Conservation (phyloP, 2,329 filamentous ascomycete species). For the Fusarium aywerte region DNA sequence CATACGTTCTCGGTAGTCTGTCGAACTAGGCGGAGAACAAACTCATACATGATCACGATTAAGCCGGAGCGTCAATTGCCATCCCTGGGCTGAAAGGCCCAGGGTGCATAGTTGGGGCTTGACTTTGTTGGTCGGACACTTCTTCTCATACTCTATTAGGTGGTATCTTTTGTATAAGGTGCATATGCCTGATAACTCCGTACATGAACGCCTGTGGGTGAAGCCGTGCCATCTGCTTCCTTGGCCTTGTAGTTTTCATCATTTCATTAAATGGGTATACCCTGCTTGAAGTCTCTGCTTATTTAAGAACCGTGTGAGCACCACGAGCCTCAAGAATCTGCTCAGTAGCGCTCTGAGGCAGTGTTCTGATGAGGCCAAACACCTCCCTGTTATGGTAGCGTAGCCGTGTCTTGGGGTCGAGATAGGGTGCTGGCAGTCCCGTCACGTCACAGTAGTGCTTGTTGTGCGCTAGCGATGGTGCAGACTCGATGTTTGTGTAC, state of each 20-base stretch:
- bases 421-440: slow-evolving; percentile 88
- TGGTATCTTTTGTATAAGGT: slow-evolving; percentile 16
- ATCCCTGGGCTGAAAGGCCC: slow-evolving; percentile 79
- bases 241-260: slow-evolving; percentile 1
- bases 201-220: neutral
- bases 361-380: slow-evolving; percentile 81
- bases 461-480: slow-evolving; percentile 84
- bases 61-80: slow-evolving; percentile 98
- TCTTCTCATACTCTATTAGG: slow-evolving; percentile 15
- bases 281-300: slow-evolving; percentile 46
- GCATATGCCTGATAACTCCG: slow-evolving; percentile 15
- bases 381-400: slow-evolving; percentile 94
- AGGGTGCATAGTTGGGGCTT: slow-evolving; percentile 91
- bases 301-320: slow-evolving; percentile 94
- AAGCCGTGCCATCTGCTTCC: neutral
- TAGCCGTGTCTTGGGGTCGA: slow-evolving; percentile 93
- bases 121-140: slow-evolving; percentile 92
- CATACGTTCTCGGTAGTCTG: slow-evolving; percentile 85
- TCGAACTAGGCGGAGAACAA: slow-evolving; percentile 81
- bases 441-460: slow-evolving; percentile 97
- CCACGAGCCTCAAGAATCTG: slow-evolving; percentile 89
- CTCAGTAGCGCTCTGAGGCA: slow-evolving; percentile 86
- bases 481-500: slow-evolving; percentile 96
- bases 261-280: slow-evolving; percentile 12
- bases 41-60: slow-evolving; percentile 80